These are phyloP conservation scores for Umbelopsis isabellina DNA, from an alignment of 192 early-diverging fungal genomes.

Conservation along the genomic window DNA sequence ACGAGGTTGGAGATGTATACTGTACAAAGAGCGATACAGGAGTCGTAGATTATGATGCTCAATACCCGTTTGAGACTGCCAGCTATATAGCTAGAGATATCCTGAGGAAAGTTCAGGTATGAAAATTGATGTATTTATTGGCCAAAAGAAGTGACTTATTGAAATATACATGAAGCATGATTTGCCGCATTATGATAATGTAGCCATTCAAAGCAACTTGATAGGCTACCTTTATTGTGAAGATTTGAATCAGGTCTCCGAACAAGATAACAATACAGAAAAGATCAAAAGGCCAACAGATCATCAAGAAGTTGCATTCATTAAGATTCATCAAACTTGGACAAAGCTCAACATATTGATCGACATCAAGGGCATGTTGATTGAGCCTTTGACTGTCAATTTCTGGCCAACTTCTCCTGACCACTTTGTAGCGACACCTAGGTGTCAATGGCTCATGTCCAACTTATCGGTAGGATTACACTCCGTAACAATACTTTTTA, in stretches of 20 bases:
- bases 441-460: constrained; percentile 19
- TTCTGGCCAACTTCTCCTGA: not conserved
- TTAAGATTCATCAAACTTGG: constrained; percentile 3
- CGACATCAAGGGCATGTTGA: not conserved
- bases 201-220: constrained; percentile 2
- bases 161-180: not conserved
- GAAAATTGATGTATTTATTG: not conserved
- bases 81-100: not conserved
- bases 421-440: constrained; percentile 1
- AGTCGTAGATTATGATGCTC: constrained; percentile 1
- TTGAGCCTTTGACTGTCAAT: not conserved
- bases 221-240: constrained; percentile 6
- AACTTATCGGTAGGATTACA: constrained; percentile 4
- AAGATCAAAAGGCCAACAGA: not conserved
- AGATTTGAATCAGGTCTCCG: not conserved
- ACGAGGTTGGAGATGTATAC: not conserved
- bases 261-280: not conserved
- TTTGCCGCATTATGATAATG: constrained; percentile 15
- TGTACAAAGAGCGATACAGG: not conserved
- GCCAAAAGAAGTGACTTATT: not conserved
- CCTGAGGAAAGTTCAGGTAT: not conserved
- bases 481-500: not conserved
- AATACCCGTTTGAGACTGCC: constrained; percentile 11
- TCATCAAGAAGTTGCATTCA: not conserved
- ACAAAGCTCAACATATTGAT: not conserved